Evolutionary conservation across 2,329 filamentous ascomycete species (phyloP).

Genomic region (Mycosphaerelloides madeirae): DNA sequence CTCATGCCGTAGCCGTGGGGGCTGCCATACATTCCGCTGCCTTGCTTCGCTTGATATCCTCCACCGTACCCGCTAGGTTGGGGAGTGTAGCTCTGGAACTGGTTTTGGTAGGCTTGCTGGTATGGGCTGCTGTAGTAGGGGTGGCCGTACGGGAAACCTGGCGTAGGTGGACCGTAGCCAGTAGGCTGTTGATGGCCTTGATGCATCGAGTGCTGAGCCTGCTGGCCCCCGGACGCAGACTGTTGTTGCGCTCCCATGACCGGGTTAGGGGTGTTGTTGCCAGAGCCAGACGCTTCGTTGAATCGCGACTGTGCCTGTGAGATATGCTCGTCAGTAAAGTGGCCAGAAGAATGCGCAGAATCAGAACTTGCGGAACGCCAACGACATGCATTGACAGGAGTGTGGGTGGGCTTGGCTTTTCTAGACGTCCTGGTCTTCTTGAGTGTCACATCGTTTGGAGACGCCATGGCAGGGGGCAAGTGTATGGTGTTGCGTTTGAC

Average conservation of each 20-base stretch:
- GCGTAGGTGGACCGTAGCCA: slow-evolving; percentile 37
- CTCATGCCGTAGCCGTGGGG: slow-evolving; percentile 57
- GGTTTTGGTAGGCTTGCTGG: slow-evolving; percentile 59
- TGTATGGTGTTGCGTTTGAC: not conserved
- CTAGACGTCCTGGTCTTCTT: not conserved
- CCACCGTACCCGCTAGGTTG: slow-evolving; percentile 43
- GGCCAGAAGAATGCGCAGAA: too few species aligned
- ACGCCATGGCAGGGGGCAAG: not conserved
- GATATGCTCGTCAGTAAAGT: slow-evolving; percentile 6
- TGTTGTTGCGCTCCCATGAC: slow-evolving; percentile 54
- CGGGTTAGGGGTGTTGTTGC: slow-evolving; percentile 86
- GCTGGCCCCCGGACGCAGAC: slow-evolving; percentile 40
- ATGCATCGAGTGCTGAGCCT: slow-evolving; percentile 28
- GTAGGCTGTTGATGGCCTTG: slow-evolving; percentile 39
- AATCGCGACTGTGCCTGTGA: slow-evolving; percentile 63
- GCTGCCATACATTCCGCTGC: slow-evolving; percentile 57
- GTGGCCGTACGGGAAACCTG: slow-evolving; percentile 56
- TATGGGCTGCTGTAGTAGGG: slow-evolving; percentile 59
- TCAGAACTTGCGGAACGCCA: slow-evolving; percentile 6
- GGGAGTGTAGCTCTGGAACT: slow-evolving; percentile 52
- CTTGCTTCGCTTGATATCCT: slow-evolving; percentile 43
- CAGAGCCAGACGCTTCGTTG: slow-evolving; percentile 76
- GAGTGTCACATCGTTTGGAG: not conserved
- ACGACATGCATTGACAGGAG: slow-evolving; percentile 3
- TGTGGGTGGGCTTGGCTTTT: not conserved